Conservation (phyloP, 371 early-diverging fungal genomes). For the Rhizopus arrhizus region DNA sequence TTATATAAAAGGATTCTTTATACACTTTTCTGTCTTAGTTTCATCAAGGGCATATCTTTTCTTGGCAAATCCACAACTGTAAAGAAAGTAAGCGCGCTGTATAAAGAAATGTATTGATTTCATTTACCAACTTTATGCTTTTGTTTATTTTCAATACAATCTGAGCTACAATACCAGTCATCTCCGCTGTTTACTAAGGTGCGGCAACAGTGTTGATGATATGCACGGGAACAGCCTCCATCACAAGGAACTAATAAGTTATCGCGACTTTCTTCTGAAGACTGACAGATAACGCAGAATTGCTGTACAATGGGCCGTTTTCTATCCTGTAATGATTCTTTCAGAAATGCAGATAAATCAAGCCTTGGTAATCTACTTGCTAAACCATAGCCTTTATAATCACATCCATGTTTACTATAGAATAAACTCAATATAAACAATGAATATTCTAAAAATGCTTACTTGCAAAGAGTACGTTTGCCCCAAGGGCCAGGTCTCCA, state of each 20-base stretch:
- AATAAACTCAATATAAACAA: neutral
- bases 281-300: conserved; percentile 37
- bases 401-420: conserved; percentile 47
- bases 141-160: conserved; percentile 29
- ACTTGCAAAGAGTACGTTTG: conserved; percentile 78
- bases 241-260: conserved; percentile 33
- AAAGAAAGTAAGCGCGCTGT: too few relatives aligned
- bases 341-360: conserved; percentile 36
- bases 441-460: conserved; percentile 16
- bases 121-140: neutral
- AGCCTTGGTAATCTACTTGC: conserved; percentile 41
- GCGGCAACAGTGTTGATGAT: conserved; percentile 24
- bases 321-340: conserved; percentile 37
- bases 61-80: too few relatives aligned
- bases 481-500: conserved; percentile 84
- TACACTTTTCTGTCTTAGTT: too few relatives aligned
- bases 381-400: conserved; percentile 47
- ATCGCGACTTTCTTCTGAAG: conserved; percentile 19
- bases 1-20: too few relatives aligned
- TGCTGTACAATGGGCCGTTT: conserved; percentile 41
- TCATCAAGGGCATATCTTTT: too few relatives aligned
- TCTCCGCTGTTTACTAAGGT: neutral
- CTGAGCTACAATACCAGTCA: conserved; percentile 21
- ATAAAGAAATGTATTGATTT: too few relatives aligned
- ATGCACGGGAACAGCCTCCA: conserved; percentile 44